Evolutionary conservation across 331 rosid species (phyloP).

Genomic region (Dryas integrifolia): DNA sequence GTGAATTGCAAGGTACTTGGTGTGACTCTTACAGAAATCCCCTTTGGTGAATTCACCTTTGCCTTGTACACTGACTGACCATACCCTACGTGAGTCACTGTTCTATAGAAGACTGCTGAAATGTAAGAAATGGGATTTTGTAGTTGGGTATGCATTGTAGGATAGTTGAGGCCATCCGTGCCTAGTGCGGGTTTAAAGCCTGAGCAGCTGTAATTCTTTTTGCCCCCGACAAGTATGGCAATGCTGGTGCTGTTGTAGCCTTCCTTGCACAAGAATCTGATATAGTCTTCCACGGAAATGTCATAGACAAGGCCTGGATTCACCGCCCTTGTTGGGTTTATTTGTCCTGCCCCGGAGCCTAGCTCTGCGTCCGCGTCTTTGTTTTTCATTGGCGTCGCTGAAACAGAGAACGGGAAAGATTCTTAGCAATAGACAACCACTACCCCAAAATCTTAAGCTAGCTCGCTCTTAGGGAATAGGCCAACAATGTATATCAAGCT

Average conservation of each 20-base stretch:
- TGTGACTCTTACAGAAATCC: slow-evolving; percentile 48
- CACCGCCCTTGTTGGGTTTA: slow-evolving; percentile 48
- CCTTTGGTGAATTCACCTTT: slow-evolving; percentile 44
- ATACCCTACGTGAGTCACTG: slow-evolving; percentile 59
- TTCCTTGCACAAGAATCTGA: slow-evolving; percentile 57
- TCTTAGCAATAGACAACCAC: not conserved
- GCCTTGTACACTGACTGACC: slow-evolving; percentile 52
- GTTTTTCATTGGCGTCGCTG: slow-evolving; percentile 59
- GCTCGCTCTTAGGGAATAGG: too few relatives aligned
- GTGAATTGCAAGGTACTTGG: slow-evolving; percentile 51
- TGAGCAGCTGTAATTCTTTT: slow-evolving; percentile 38
- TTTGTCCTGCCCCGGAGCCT: slow-evolving; percentile 76
- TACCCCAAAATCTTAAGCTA: too few relatives aligned
- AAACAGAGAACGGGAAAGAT: slow-evolving; percentile 9
- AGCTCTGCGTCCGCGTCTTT: slow-evolving; percentile 33
- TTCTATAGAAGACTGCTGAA: slow-evolving; percentile 56
- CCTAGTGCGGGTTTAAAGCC: slow-evolving; percentile 37
- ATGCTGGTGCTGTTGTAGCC: slow-evolving; percentile 48
- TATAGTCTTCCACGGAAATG: slow-evolving; percentile 37
- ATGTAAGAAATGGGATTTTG: slow-evolving; percentile 11
- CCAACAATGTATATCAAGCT: too few relatives aligned
- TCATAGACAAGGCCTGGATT: slow-evolving; percentile 74
- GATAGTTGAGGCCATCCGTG: slow-evolving; percentile 81
- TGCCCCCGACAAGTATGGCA: slow-evolving; percentile 42
- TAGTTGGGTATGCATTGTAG: slow-evolving; percentile 47